Evolutionary conservation across 768 basidiomycete species (phyloP), one percentile per base, ranked within the genome.

Genomic region (Lentinula guzmanii): DNA sequence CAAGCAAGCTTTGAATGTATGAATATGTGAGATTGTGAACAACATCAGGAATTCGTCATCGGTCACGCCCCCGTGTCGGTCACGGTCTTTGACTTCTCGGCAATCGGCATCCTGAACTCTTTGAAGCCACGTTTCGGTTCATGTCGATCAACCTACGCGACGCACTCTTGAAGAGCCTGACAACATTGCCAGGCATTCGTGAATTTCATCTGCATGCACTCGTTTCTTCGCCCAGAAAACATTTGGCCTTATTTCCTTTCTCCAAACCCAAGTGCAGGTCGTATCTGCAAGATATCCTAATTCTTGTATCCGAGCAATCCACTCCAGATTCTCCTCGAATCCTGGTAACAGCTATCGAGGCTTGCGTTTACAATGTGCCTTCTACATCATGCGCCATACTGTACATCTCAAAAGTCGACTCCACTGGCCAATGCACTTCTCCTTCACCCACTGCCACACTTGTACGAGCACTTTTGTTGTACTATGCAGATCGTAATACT

Each of bases 381-480:
- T 65, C 82, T 4, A 88, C 91, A 1, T 77, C 79, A 2, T 82
- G 83, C 60, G 85, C 85, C 3, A 81, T 98, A 37, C 72, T 98
- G 35, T 97, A 98, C 72, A 79, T 99, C 56, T 91, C 92, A 53
- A 99, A 99, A 75, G 87, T 97, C 58, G 97, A 99, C 71, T 86
- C 94, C 10, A 93, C 95, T 0, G 95, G 95, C 0, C 87, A 95
- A 70, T 82, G 78, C 8, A 70, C 68, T 31, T 64, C 72, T 4
- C 89, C 87, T 0, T 83, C 87, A 43, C 90, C 91, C 3, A 93
- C 94, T 1, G 74, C 82, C 4, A 69, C 80, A 11, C 83, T 98
- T 58, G 85, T 93, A 48, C 77, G 79, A 18, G 76, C 87, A 0
- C 79, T 97, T 61, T 65, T 98, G 13, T 60, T 65, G 18, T 91